Base-by-base conservation (phyloP, 116 monocot genomes). In the Dioscorea cayenensis region DNA sequence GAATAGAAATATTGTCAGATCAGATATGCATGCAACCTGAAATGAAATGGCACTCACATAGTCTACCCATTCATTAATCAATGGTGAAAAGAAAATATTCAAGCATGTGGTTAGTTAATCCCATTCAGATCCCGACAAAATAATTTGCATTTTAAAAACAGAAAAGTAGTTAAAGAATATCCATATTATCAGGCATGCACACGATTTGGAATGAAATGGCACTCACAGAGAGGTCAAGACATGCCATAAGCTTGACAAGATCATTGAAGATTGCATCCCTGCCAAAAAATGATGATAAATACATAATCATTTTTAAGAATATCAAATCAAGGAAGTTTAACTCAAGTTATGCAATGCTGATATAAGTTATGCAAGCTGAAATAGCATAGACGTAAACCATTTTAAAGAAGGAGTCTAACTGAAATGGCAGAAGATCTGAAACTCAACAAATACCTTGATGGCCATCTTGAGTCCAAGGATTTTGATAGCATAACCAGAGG, bases 181-280 rank as follows among this genome's bases (percentile, higher is more conserved):
- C 11, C 23, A 68, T 5, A 6, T 9, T 43, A 1, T 43, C 43
- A 8, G 43, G 6, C 43, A 43, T 43, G 43, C 43, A n/a, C 4
- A 14, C 17, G 0, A 49, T 16, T 68, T 19, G 14, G 37, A 19
- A 68, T 11, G 19, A 48, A 68, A 49, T 43, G 58, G 71, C 25
- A 83, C 91, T 82, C 71, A 95, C 95, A 63, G 87, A 85, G n/a
- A 91, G 82, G 65, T 83, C 66, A 73, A 91, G 78, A 71, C 20
- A 67, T 63, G 83, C 35, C 83, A 91, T 89, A 72, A 95, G 86
- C 73, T 77, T 86, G 58, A 27, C 43, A 74, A 95, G 77, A 49
- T 85, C 89, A 77, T 67, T 36, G 23, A 86, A 75, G 67, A 88
- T 66, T 49, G 36, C 38, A 73, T 89, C 91, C 77, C 95, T 95